Base-by-base conservation (phyloP, 306 rosid genomes). In the Sicyos baderoa region DNA sequence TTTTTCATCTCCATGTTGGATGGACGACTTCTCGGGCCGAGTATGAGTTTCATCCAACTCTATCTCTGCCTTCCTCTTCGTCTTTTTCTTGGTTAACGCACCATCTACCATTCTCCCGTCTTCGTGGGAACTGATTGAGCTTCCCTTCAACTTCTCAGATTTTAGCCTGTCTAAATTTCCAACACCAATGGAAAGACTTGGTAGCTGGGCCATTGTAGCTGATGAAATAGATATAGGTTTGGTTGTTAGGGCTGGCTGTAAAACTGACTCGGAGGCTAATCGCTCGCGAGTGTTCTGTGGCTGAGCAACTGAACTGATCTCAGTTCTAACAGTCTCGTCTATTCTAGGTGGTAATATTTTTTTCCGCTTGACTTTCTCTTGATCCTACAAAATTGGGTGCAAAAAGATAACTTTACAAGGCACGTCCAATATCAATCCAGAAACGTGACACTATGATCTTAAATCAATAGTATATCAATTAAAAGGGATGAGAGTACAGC, bases 361-460 rank as follows among this genome's bases (percentile, higher is more conserved):
- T 79, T 82, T 90, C 88, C 89, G 88, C 86, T 74, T 90, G 1
- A 94, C 66, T 82, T 85, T 90, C 63, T 90, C 97, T 65, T 82
- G 89, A 61, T 86, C 96, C 96, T 88, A 76, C 29, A 70, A 73
- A 64, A 70, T 57, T 61, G 71, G 14, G 70, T 18, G 27, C 40
- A 42, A 8, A 57, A 40, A 69, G 9, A 18, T 13, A 52, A 16
- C 5, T 3, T 57, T 25, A 71, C 9, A 45, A 13, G 71, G 8
- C 25, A 62, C 57, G 27, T 42, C 56, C 19, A 45, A 66, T 23
- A 67, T 67, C 4, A 23, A 67, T 48, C 56, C 54, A 48, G 23
- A 65, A 66, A 67, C 5, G n/a, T 22, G 25, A 45, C 55, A 48
- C 21, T 29, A 16, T 32, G 42, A 16, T 47, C 44, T 67, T 67